A percentile compares a stretch with the other conserved stretches of the same genome.
Conservation (phyloP, 2,329 filamentous ascomycete genomes). For the Microsporum canis region DNA sequence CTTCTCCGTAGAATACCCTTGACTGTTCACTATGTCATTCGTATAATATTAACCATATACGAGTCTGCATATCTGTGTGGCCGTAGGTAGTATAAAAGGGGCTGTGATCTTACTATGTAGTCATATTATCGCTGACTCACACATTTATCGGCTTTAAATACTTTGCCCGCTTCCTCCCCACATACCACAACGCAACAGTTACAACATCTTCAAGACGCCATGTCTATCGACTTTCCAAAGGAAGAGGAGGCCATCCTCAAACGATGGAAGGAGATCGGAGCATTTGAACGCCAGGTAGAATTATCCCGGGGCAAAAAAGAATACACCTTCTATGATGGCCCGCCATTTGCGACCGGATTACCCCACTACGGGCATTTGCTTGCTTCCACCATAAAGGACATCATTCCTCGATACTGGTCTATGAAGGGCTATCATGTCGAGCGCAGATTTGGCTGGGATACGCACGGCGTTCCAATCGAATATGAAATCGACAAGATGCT, state of each 20-base stretch:
- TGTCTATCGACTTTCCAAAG: slow-evolving; percentile 87
- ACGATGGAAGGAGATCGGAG: slow-evolving; percentile 83
- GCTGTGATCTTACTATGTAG: background rate
- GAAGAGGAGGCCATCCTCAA: slow-evolving; percentile 78
- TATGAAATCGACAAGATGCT: slow-evolving; percentile 97
- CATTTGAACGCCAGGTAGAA: slow-evolving; percentile 79
- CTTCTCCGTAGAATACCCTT: background rate
- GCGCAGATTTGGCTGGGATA: slow-evolving; percentile 89
- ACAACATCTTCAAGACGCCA: slow-evolving; percentile 30
- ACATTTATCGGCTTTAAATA: background rate
- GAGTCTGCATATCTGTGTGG: background rate
- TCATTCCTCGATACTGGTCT: slow-evolving; percentile 91
- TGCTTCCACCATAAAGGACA: slow-evolving; percentile 92
- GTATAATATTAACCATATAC: background rate
- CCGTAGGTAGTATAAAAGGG: background rate
- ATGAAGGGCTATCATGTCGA: slow-evolving; percentile 94
- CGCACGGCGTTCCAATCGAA: slow-evolving; percentile 88
- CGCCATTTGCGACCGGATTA: slow-evolving; percentile 62
- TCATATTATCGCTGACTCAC: background rate
- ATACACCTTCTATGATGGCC: slow-evolving; percentile 93
- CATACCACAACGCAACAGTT: background rate
- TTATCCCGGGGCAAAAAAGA: slow-evolving; percentile 69
- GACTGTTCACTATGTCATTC: background rate
- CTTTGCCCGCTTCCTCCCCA: background rate
- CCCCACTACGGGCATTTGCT: slow-evolving; percentile 67